Percentiles rank a stretch among this genome's conserved stretches.
Conservation (phyloP, 139 green algal genomes). For the Bryopsis sp. region DNA sequence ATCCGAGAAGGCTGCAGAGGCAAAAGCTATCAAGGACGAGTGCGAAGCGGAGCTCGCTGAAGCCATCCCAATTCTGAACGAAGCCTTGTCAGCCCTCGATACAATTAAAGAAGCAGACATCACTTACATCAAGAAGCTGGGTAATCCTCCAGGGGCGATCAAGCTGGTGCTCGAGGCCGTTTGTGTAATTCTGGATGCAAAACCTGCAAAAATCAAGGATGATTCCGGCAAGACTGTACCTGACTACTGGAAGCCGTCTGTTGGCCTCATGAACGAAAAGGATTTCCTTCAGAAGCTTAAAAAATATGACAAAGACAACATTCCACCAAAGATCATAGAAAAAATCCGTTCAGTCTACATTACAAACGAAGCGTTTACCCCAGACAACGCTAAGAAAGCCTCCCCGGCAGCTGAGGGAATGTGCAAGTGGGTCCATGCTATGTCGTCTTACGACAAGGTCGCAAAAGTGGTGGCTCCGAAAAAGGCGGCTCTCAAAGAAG, state of each 20-base stretch:
- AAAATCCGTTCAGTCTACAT: slow-evolving; percentile 50
- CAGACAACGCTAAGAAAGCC: slow-evolving; percentile 51
- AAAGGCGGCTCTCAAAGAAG: slow-evolving; percentile 56
- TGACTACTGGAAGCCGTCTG: slow-evolving; percentile 67
- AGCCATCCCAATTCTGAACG: slow-evolving; percentile 67
- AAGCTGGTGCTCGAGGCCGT: slow-evolving; percentile 71
- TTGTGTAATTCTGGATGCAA: slow-evolving; percentile 64
- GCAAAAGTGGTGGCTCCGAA: slow-evolving; percentile 64
- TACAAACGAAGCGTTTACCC: slow-evolving; percentile 62
- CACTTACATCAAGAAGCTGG: slow-evolving; percentile 48
- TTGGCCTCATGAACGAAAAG: slow-evolving; percentile 59
- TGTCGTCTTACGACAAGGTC: slow-evolving; percentile 70
- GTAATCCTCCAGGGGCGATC: slow-evolving; percentile 64
- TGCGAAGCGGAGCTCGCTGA: slow-evolving; percentile 66
- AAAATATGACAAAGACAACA: slow-evolving; percentile 60
- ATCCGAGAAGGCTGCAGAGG: slow-evolving; percentile 47
- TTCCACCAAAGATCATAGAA: too few relatives aligned
- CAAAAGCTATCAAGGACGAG: slow-evolving; percentile 70
- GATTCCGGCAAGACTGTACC: slow-evolving; percentile 48
- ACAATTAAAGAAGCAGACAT: slow-evolving; percentile 78
- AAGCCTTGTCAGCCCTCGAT: slow-evolving; percentile 63
- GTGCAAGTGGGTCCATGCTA: slow-evolving; percentile 72
- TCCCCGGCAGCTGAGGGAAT: slow-evolving; percentile 55
- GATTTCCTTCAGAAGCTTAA: slow-evolving; percentile 64
- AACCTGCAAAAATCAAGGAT: slow-evolving; percentile 53